Percentiles rank a stretch among this genome's conserved stretches.
These are phyloP conservation scores for Colletotrichum sp. DNA, from an alignment of 2,329 filamentous ascomycete species.

Conservation along the genomic window DNA sequence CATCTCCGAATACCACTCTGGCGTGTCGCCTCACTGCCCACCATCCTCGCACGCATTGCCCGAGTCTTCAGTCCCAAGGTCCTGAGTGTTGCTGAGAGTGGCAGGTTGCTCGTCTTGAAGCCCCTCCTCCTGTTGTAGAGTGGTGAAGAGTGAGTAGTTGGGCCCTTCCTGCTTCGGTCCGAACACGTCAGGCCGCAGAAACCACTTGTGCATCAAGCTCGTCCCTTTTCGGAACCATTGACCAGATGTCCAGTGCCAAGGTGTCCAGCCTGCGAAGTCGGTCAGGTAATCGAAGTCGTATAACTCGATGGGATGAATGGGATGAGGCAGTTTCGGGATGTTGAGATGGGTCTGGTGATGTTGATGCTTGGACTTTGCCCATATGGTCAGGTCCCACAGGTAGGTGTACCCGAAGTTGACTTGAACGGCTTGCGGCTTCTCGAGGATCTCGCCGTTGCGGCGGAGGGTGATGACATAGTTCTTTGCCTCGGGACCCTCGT, in stretches of 20 bases:
- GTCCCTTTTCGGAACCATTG: neutral
- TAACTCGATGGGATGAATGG: fast-evolving
- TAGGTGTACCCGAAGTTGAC: fast-evolving
- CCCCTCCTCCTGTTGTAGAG: too few relatives aligned
- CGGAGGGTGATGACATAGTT: neutral
- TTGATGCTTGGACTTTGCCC: neutral
- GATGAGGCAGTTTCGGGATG: neutral
- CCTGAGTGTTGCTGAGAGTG: too few relatives aligned
- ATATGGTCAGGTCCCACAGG: neutral
- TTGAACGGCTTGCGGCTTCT: fast-evolving
- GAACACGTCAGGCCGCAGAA: fast-evolving
- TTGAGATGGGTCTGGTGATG: neutral
- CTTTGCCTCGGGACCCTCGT: neutral
- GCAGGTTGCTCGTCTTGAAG: too few relatives aligned
- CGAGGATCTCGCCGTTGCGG: neutral
- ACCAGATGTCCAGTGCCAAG: neutral
- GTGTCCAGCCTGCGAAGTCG: neutral
- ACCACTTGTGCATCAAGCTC: neutral
- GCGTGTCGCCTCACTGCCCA: too few relatives aligned
- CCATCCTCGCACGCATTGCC: too few relatives aligned
- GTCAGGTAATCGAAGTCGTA: neutral
- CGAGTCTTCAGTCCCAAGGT: too few relatives aligned
- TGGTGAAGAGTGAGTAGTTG: too few relatives aligned
- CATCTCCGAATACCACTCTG: neutral
- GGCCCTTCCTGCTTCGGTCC: neutral